Evolutionary conservation across 208 protist species (phyloP).

Genomic region (Tritrichomonas foetus): DNA sequence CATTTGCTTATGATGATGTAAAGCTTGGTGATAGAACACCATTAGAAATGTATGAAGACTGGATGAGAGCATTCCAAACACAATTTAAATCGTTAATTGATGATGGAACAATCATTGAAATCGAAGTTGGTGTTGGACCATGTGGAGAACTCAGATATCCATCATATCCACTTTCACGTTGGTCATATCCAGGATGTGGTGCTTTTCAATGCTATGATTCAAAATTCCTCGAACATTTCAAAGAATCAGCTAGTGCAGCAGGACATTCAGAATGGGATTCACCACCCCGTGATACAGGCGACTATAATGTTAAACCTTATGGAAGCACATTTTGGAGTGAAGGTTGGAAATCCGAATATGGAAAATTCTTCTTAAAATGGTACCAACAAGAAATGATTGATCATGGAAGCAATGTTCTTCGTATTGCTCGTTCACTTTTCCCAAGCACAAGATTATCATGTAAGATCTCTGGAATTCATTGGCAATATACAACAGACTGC

Average conservation of each 20-base stretch:
- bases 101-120: background rate
- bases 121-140: background rate
- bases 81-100: background rate
- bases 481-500: background rate
- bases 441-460: background rate
- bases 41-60: background rate
- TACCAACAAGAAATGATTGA: background rate
- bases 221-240: background rate
- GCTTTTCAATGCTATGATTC: background rate
- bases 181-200: slow-evolving; percentile 10
- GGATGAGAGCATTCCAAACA: background rate
- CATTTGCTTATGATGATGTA: background rate
- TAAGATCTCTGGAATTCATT: slow-evolving; percentile 19
- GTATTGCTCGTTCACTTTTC: background rate
- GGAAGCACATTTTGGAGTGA: background rate
- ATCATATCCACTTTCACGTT: background rate
- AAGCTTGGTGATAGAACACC: background rate
- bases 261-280: background rate
- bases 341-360: background rate
- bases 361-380: slow-evolving; percentile 1
- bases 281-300: background rate
- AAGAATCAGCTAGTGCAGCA: background rate
- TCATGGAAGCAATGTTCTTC: background rate
- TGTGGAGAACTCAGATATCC: slow-evolving; percentile 8
- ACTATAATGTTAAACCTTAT: background rate